A percentile compares a stretch with the other conserved stretches of the same genome.
Conservation (phyloP, 371 early-diverging fungal genomes). For the Smittium mucronatum region DNA sequence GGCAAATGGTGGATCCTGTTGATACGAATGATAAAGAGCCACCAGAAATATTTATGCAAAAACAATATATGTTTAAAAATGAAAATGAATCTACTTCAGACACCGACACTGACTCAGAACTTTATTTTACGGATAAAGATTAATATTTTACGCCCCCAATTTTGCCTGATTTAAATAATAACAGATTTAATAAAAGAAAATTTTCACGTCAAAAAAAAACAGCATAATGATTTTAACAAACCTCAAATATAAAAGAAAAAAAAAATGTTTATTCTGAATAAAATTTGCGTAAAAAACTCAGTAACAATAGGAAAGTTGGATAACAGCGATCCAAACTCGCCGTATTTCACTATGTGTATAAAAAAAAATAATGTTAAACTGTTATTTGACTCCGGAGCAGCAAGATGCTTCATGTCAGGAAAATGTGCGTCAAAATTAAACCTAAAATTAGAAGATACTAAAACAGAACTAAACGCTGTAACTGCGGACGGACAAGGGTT, state of each 20-base stretch:
- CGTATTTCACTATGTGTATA: neutral
- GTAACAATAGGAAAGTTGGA: neutral
- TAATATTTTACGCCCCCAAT: neutral
- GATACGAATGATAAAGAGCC: neutral
- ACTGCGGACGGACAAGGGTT: neutral
- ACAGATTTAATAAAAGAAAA: no score
- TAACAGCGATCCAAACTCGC: neutral
- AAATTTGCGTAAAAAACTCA: neutral
- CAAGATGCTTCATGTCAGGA: neutral
- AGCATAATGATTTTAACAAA: neutral
- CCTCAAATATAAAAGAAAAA: neutral
- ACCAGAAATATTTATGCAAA: neutral
- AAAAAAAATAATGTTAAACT: neutral
- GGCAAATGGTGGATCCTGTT: neutral
- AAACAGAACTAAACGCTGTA: neutral
- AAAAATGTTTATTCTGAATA: neutral
- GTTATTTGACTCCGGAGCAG: neutral
- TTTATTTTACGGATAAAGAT: neutral
- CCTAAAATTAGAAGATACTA: neutral
- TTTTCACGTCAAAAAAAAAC: neutral
- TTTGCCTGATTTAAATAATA: neutral
- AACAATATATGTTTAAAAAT: neutral
- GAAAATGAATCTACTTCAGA: neutral
- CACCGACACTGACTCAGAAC: neutral
- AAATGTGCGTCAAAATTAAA: neutral